Base-by-base conservation (phyloP, 2,329 filamentous ascomycete genomes). In the Ophiostoma sp. region DNA sequence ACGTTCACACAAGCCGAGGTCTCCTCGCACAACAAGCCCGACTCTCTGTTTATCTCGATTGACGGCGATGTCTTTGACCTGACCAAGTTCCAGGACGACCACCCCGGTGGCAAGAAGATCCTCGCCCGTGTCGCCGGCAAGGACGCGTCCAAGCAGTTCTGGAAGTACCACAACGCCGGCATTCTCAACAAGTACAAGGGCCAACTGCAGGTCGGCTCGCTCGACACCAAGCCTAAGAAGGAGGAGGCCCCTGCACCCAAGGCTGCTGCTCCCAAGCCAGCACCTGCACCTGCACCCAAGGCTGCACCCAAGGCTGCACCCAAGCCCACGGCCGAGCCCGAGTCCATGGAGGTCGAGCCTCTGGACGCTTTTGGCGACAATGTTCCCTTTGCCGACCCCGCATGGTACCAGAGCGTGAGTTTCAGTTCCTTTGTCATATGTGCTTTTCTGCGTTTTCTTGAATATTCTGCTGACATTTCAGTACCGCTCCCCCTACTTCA, bases 401-500 rank as follows among this genome's bases (percentile, higher is more conserved):
- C 87, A 66, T 99, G 95, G 95, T 97, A 97, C 80, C 94, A 97
- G 80, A 90, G 89, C 74, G 93, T 96, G 84, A 80, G 92, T 79
- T 15, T 3, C 27, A 31, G 27, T 60, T 48, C 7, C 33, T 23
- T 36, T 17, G 17, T 31, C 15, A 10, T 41, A 31, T 41, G 64
- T 68, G 27, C 15, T n/a, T 66, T 62, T 27, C 20, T 31, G 6
- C 23, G 6, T 23, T 54, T 39, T 67, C 20, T 13, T 13, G 8
- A 2, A n/a, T n/a, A 1, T 23, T 10, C 8, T 15, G 31, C 60
- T 64, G n/a, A 64, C 60, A 39, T 11, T 11, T 1, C 74, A 96
- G 91, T 96, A 97, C 81, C 92, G 96, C 83, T 97, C 94, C 1
- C 93, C 94, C 36, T 98, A 97, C 86, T 96, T 90, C 86, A 97